phyloP scores from a whole-genome alignment of 2,329 filamentous ascomycete genomes.

The Colletotrichum sp. region DNA sequence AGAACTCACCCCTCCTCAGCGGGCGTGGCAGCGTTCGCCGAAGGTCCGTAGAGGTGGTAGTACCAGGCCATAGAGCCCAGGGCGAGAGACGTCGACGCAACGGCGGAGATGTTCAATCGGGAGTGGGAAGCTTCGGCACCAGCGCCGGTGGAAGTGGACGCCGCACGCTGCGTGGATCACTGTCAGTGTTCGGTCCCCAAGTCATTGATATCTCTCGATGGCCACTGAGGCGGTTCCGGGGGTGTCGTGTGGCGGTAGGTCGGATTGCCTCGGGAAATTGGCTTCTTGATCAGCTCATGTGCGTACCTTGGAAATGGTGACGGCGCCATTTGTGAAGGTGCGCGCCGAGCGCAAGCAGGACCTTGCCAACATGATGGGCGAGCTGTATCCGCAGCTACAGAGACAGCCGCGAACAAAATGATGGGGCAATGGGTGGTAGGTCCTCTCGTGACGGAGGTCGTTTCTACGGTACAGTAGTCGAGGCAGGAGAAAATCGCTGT shows the following conservation, averaged over 20 bases:
- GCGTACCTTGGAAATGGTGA: constrained; percentile 75
- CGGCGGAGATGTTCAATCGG: constrained; percentile 85
- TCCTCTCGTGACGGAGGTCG: constrained; percentile 23
- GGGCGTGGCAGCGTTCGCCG: constrained; percentile 87
- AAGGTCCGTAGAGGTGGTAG: constrained; percentile 92
- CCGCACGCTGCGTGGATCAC: constrained; percentile 56
- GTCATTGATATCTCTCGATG: constrained; percentile 24
- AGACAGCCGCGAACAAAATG: constrained; percentile 33
- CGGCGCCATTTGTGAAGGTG: constrained; percentile 78
- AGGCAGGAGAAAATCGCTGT: constrained; percentile 23
- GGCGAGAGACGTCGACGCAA: constrained; percentile 84
- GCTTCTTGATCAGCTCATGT: constrained; percentile 46
- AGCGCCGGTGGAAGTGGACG: constrained; percentile 77
- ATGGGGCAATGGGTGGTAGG: constrained; percentile 40
- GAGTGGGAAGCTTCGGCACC: constrained; percentile 73
- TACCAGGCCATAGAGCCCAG: constrained; percentile 95
- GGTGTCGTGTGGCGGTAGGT: constrained; percentile 9
- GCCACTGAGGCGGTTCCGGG: constrained; percentile 13
- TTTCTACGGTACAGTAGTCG: constrained; percentile 16
- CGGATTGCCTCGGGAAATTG: constrained; percentile 39
- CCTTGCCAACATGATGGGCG: constrained; percentile 87
- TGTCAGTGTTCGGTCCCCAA: constrained; percentile 41
- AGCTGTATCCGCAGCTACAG: constrained; percentile 45
- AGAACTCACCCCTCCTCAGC: constrained; percentile 95
- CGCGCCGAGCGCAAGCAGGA: constrained; percentile 89